Conservation (phyloP, 306 rosid genomes). For the Cicer chorassanicum region DNA sequence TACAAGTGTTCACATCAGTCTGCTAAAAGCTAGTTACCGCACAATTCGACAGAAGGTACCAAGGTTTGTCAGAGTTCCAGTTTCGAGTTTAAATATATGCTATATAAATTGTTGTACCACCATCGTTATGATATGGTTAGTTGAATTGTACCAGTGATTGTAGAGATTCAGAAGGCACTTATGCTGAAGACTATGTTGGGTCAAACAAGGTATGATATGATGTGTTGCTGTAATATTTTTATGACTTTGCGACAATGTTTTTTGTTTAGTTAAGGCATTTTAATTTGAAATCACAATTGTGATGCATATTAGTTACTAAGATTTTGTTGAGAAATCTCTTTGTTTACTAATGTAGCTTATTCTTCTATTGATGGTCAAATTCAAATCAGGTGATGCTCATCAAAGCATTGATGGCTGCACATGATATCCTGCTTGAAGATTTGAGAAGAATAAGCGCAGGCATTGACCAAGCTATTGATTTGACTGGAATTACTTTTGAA, state of each 20-base stretch:
- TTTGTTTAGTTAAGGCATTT: slow-evolving; percentile 11
- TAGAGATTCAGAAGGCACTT: slow-evolving; percentile 52
- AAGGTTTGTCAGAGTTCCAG: slow-evolving; percentile 72
- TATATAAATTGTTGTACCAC: slow-evolving; percentile 27
- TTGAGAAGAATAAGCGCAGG: slow-evolving; percentile 75
- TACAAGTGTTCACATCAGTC: slow-evolving; percentile 78
- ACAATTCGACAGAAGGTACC: slow-evolving; percentile 61
- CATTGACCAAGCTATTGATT: slow-evolving; percentile 70
- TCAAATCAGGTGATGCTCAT: slow-evolving; percentile 61
- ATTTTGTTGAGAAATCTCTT: slow-evolving; percentile 26
- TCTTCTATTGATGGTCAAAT: slow-evolving; percentile 38
- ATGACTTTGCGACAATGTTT: slow-evolving; percentile 10
- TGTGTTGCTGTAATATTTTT: slow-evolving; percentile 20
- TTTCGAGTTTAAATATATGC: slow-evolving; percentile 42
- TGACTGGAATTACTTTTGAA: slow-evolving; percentile 64
- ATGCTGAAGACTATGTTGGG: slow-evolving; percentile 54
- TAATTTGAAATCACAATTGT: slow-evolving; percentile 28
- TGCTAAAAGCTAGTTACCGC: slow-evolving; percentile 63
- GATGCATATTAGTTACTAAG: slow-evolving; percentile 35
- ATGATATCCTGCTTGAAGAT: slow-evolving; percentile 81
- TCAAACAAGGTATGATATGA: slow-evolving; percentile 68
- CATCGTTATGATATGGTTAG: slow-evolving; percentile 35
- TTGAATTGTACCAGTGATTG: slow-evolving; percentile 63
- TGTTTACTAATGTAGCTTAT: slow-evolving; percentile 17
- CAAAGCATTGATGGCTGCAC: slow-evolving; percentile 76